These are phyloP conservation scores for Retiboletus fuscus DNA, from an alignment of 1,284 basidiomycete genomes.

Conservation along the genomic window DNA sequence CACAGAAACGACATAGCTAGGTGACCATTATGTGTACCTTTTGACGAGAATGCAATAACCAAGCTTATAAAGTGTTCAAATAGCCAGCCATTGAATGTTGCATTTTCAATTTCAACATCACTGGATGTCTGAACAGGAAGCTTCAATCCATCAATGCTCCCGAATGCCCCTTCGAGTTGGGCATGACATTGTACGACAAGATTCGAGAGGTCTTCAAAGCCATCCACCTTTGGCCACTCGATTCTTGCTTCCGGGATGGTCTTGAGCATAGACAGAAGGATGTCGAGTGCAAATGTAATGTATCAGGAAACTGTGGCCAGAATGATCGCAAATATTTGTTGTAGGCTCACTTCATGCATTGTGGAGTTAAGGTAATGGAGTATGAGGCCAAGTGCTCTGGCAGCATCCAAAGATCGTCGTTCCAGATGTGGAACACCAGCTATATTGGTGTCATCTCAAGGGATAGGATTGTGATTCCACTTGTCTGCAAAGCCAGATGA, in stretches of 20 bases:
- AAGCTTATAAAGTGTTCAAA: constrained; percentile 52
- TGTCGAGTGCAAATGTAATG: constrained; percentile 48
- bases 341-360: constrained; percentile 53
- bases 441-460: background rate
- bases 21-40: constrained; percentile 41
- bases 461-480: background rate
- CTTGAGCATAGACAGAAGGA: constrained; percentile 50
- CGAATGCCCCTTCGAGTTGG: constrained; percentile 22
- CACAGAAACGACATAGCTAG: no score
- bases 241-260: constrained; percentile 52
- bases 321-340: constrained; percentile 43
- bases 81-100: constrained; percentile 63
- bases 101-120: constrained; percentile 59
- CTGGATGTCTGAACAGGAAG: constrained; percentile 24
- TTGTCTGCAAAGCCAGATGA: background rate
- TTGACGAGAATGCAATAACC: constrained; percentile 37
- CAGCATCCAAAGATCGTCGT: constrained; percentile 44
- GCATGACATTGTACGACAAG: constrained; percentile 53
- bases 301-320: constrained; percentile 45
- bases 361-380: constrained; percentile 60
- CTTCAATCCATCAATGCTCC: constrained; percentile 32
- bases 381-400: constrained; percentile 58
- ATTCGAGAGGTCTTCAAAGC: constrained; percentile 6
- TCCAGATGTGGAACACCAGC: background rate
- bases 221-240: constrained; percentile 46